A percentile compares a stretch with the other conserved stretches of the same genome.
These are phyloP conservation scores for Cucurbitaria berberidis DNA, from an alignment of 2,329 filamentous ascomycete species.

Conservation along the genomic window DNA sequence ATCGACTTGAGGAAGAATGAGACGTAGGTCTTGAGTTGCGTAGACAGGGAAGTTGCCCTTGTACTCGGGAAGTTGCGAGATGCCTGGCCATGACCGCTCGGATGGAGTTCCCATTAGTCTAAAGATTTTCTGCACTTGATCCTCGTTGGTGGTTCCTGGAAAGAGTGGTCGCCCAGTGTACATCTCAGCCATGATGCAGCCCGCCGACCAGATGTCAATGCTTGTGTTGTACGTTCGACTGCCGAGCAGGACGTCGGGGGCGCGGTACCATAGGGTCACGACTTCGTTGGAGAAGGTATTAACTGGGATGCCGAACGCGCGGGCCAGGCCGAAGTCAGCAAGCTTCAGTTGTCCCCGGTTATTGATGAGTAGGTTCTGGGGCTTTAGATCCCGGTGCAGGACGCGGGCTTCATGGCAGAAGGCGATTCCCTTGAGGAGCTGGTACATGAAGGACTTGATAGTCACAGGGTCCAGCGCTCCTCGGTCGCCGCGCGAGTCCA, in stretches of 20 bases:
- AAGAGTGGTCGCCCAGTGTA: slow-evolving; percentile 95
- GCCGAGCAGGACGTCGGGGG: slow-evolving; percentile 91
- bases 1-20: slow-evolving; percentile 90
- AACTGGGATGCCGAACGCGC: slow-evolving; percentile 94
- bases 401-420: slow-evolving; percentile 98
- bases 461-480: slow-evolving; percentile 86
- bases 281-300: slow-evolving; percentile 99
- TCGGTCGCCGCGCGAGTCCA: slow-evolving; percentile 90
- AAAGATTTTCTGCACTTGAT: slow-evolving; percentile 97
- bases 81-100: slow-evolving; percentile 93
- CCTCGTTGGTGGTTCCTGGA: slow-evolving; percentile 96
- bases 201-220: slow-evolving; percentile 99
- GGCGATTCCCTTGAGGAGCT: slow-evolving; percentile 91
- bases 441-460: slow-evolving; percentile 99
- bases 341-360: slow-evolving; percentile 88
- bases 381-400: slow-evolving; percentile 92
- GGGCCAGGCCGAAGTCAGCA: slow-evolving; percentile 90
- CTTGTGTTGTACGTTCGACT: slow-evolving; percentile 98
- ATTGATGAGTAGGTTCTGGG: slow-evolving; percentile 96
- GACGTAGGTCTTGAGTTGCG: slow-evolving; percentile 85
- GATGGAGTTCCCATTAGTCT: slow-evolving; percentile 97
- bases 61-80: slow-evolving; percentile 96
- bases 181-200: slow-evolving; percentile 99
- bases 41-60: slow-evolving; percentile 95
- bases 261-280: slow-evolving; percentile 96